Evolutionary conservation across 2,329 filamentous ascomycete species (phyloP), one percentile per base, ranked within the genome.

Genomic region (Fusarium sp.): DNA sequence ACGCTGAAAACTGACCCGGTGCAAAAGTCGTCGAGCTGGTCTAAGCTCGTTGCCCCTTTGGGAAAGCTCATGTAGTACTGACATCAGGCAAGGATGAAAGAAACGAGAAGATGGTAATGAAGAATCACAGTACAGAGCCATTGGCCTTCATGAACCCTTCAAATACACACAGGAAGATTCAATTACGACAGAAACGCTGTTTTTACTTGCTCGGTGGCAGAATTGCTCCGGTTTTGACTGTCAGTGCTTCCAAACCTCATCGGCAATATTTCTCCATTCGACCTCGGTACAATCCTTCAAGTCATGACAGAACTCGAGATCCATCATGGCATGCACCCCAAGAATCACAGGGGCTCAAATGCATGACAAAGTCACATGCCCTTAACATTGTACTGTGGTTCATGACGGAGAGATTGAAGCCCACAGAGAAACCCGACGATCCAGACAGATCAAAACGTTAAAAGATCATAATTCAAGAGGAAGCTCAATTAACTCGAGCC

Each of bases 21-120:
- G 72, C 53, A 59, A 74, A 74, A 52, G 38, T 37, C 4, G 24
- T 37, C 11, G 8, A 49, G 33, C 5, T 68, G 62, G 65, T 74
- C 62, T 66, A 68, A 75, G 73, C 73, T 75, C 71, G 58, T 70
- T 75, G 28, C 73, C 64, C 37, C 31, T 70, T 73, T 65, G 10
- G 73, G 73, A 60, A 68, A 74, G 61, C 55, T 64, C 43, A 50
- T 37, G 38, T 43, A 44, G 42, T 31, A 47, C 29, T 44, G 58
- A n/a, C 54, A 66, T 64, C 56, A 47, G 63, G 33, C 26, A 43
- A 44, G 26, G 44, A 61, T 49, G 43, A 52, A 24, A 24, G 31
- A 64, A 11, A 24, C 11, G 33, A 53, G 47, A 63, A 39, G 8
- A 38, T 18, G 31, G 42, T 20, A 43, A 52, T 11, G 21, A 38